Evolutionary conservation across 1,139 yeast species (phyloP).

Genomic region (Petasospora fabianii): DNA sequence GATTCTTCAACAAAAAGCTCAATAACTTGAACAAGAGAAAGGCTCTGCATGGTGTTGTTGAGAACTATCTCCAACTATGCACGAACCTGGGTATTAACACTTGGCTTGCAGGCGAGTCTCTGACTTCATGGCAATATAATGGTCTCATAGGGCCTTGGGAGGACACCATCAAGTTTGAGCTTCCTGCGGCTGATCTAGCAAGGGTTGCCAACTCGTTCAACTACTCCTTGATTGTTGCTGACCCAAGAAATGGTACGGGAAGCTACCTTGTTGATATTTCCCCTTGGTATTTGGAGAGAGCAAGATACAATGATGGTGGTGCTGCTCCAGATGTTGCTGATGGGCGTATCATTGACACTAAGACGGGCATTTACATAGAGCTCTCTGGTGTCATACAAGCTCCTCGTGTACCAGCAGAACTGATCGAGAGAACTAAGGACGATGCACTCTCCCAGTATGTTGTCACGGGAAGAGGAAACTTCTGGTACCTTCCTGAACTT

Average conservation of each 20-base stretch:
- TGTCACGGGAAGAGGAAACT: constrained; percentile 32
- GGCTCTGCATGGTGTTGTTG: constrained; percentile 39
- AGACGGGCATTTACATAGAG: constrained; percentile 50
- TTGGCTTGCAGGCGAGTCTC: constrained; percentile 51
- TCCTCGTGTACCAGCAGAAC: constrained; percentile 22
- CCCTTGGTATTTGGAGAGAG: constrained; percentile 41
- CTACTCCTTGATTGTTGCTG: constrained; percentile 41
- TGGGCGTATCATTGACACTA: constrained; percentile 49
- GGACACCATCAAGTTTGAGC: constrained; percentile 46
- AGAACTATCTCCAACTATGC: constrained; percentile 47
- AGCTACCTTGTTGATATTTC: constrained; percentile 45
- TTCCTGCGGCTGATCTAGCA: constrained; percentile 41
- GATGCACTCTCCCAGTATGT: constrained; percentile 25
- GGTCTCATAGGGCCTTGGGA: constrained; percentile 56
- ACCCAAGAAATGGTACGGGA: constrained; percentile 39
- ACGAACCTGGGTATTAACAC: constrained; percentile 39
- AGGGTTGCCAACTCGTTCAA: constrained; percentile 41
- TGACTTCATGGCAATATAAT: constrained; percentile 53
- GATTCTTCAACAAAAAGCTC: constrained; percentile 36
- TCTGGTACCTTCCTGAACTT: constrained; percentile 32
- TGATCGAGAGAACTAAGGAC: constrained; percentile 15
- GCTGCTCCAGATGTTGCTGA: constrained; percentile 45
- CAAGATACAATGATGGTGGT: constrained; percentile 36
- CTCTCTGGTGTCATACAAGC: constrained; percentile 33
- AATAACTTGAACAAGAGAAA: constrained; percentile 37